Conservation (phyloP, 305 asterid genomes). For the Rubia peregrina region DNA sequence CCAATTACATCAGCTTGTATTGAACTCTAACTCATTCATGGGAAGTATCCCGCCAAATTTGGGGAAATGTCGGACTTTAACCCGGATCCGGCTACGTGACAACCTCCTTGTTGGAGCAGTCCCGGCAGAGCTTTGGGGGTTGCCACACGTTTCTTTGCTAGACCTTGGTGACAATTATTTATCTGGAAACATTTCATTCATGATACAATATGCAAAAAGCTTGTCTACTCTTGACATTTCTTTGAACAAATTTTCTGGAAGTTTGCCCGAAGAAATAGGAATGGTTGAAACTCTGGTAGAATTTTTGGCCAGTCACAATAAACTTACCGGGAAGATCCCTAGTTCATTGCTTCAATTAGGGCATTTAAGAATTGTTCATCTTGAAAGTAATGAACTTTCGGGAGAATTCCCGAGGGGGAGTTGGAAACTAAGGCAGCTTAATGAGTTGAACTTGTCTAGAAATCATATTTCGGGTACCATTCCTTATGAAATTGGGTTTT, state of each 20-base stretch:
- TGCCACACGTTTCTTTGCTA: slow-evolving; percentile 59
- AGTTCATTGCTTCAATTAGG: slow-evolving; percentile 33
- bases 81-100: slow-evolving; percentile 40
- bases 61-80: slow-evolving; percentile 46
- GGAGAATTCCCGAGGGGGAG: slow-evolving; percentile 53
- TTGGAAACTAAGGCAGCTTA: slow-evolving; percentile 39
- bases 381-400: slow-evolving; percentile 47
- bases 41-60: slow-evolving; percentile 57
- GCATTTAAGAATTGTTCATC: slow-evolving; percentile 53
- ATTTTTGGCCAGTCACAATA: slow-evolving; percentile 41
- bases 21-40: slow-evolving; percentile 41
- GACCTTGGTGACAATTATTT: slow-evolving; percentile 47
- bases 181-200: slow-evolving; percentile 53
- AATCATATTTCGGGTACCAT: slow-evolving; percentile 55
- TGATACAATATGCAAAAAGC: slow-evolving; percentile 47
- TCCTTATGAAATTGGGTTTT: slow-evolving; percentile 56
- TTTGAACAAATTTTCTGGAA: slow-evolving; percentile 50
- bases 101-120: slow-evolving; percentile 51
- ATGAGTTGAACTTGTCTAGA: slow-evolving; percentile 56
- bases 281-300: slow-evolving; percentile 30
- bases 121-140: slow-evolving; percentile 62
- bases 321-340: slow-evolving; percentile 57
- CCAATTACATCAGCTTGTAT: slow-evolving; percentile 34
- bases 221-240: slow-evolving; percentile 45
- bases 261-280: slow-evolving; percentile 60